These are phyloP conservation scores for Skeletonema grethae DNA, from an alignment of 108 stramenopile species.

Conservation along the genomic window DNA sequence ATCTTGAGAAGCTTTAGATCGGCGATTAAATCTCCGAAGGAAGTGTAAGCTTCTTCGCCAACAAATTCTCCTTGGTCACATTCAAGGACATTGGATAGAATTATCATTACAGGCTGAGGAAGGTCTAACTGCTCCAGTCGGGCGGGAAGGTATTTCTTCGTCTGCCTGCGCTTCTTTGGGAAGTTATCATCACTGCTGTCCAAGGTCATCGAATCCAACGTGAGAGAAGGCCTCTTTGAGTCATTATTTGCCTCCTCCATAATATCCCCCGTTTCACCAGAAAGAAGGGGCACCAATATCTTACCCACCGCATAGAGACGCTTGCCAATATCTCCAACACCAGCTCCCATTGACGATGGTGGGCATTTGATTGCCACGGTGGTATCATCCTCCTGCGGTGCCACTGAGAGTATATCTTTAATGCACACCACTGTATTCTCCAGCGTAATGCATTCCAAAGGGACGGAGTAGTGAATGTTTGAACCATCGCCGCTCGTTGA, in stretches of 20 bases:
- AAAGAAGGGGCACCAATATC: constrained; percentile 12
- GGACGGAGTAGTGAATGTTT: not conserved
- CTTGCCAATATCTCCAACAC: not conserved
- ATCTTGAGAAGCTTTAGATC: constrained; percentile 27
- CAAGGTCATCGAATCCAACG: constrained; percentile 1
- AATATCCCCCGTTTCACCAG: constrained; percentile 5
- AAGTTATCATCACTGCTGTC: not conserved
- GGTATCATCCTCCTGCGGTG: not conserved
- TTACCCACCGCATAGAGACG: constrained; percentile 21
- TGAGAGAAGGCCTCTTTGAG: not conserved
- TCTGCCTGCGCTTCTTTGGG: not conserved
- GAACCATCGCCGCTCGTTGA: not conserved
- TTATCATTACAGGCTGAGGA: not conserved
- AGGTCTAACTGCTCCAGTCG: not conserved
- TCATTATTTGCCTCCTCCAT: not conserved
- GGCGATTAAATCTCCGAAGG: constrained; percentile 15
- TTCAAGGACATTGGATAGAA: constrained; percentile 20
- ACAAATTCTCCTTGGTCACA: constrained; percentile 15
- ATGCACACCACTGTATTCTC: constrained; percentile 5
- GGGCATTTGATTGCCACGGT: not conserved
- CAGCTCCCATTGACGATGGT: not conserved
- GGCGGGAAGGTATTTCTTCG: not conserved
- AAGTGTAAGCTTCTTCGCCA: constrained; percentile 25
- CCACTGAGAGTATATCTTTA: not conserved
- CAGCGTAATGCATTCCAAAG: constrained; percentile 15